Evolutionary conservation across 2,329 filamentous ascomycete genomes (phyloP).

Genomic region (Ophiocordyceps camponoti-saundersi): DNA sequence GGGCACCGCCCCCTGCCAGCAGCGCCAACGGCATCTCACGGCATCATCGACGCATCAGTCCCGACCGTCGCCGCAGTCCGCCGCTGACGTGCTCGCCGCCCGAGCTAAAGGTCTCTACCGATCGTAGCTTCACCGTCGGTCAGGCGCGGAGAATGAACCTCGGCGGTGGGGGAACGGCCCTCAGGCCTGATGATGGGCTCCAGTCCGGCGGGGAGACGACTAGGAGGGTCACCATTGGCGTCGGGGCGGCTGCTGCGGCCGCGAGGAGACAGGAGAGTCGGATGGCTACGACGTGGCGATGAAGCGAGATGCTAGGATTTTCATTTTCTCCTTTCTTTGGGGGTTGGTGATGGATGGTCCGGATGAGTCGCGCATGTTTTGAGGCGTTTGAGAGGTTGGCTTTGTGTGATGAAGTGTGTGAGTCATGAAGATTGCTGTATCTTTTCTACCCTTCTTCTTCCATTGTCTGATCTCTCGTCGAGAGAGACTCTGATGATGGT

Average conservation of each 20-base stretch:
- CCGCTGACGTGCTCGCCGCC: constrained; percentile 35
- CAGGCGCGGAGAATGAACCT: constrained; percentile 42
- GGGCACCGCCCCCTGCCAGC: constrained; percentile 23
- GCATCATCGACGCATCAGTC: constrained; percentile 27
- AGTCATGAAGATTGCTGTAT: background rate
- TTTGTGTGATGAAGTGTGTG: background rate
- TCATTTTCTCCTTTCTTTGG: too few species aligned
- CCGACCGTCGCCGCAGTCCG: constrained; percentile 33
- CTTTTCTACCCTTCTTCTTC: background rate
- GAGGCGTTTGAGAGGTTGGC: background rate
- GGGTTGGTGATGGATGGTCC: too few species aligned
- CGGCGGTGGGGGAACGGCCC: constrained; percentile 19
- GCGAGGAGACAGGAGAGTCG: background rate
- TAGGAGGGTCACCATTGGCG: constrained; percentile 20
- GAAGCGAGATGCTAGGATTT: background rate
- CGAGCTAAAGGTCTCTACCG: constrained; percentile 14
- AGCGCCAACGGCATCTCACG: constrained; percentile 38
- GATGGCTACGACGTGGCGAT: background rate
- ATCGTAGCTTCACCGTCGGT: constrained; percentile 29
- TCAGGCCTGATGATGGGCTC: constrained; percentile 2
- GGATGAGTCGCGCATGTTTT: background rate
- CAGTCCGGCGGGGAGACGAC: constrained; percentile 7
- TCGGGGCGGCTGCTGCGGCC: constrained; percentile 9
- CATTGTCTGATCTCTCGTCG: too few species aligned
- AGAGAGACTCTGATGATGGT: too few species aligned